Percentiles rank a stretch among this genome's conserved stretches.
Evolutionary conservation across 2,329 filamentous ascomycete species (phyloP).

Genomic region (Chaetomium olivaceum): DNA sequence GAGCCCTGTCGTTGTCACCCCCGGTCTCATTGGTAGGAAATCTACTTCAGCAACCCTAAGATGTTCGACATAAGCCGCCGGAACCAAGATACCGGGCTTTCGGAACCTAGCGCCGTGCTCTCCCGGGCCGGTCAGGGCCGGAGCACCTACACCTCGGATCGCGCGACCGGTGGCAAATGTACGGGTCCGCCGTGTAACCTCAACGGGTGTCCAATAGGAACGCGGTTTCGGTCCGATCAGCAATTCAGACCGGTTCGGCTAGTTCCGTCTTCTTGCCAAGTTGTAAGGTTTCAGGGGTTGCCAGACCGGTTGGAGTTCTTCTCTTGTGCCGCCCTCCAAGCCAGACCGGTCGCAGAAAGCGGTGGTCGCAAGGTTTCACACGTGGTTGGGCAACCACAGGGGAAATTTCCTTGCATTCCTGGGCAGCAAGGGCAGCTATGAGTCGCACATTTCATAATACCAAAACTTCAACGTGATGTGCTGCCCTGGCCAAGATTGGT

Average conservation of each 20-base stretch:
- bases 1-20: neutral
- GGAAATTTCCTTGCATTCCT: neutral
- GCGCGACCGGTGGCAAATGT: conserved; percentile 5
- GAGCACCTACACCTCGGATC: neutral
- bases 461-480: neutral
- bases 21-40: neutral
- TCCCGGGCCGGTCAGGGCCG: neutral
- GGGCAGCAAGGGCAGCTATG: too few species aligned
- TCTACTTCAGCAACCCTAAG: neutral
- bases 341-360: conserved; percentile 6
- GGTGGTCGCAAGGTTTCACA: neutral
- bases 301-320: neutral
- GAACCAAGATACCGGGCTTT: neutral
- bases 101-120: neutral
- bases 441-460: neutral
- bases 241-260: conserved; percentile 5
- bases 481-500: neutral
- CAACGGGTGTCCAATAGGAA: neutral
- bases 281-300: neutral
- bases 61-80: neutral
- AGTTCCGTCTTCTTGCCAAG: neutral
- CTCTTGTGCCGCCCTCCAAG: neutral
- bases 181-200: neutral
- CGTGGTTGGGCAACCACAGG: neutral
- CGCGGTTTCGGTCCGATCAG: neutral